phyloP scores from a whole-genome alignment of 257 asterid genomes.

The Solanum lignicaule region DNA sequence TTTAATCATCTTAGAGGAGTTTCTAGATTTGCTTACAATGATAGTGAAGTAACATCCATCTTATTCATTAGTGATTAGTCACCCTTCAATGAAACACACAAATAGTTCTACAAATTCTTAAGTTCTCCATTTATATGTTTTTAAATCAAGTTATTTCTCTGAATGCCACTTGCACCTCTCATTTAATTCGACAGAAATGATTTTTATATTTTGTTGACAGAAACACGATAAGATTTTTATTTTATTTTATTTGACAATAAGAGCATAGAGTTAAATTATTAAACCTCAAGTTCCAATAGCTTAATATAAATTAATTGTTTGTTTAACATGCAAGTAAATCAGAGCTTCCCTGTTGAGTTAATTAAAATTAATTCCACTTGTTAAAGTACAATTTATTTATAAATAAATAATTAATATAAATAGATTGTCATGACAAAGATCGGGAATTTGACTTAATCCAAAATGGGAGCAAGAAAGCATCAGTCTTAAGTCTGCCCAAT shows the following conservation, averaged over 20 bases:
- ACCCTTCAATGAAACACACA: neutral
- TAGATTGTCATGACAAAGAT: neutral
- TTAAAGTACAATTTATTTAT: neutral
- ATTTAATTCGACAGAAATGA: slow-evolving; percentile 5
- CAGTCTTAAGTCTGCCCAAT: neutral
- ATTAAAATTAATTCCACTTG: neutral
- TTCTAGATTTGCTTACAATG: neutral
- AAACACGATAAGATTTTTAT: neutral
- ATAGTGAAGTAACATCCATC: neutral
- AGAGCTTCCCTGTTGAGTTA: neutral
- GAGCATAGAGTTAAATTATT: neutral
- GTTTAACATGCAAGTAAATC: neutral
- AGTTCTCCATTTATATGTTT: neutral
- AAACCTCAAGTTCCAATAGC: neutral
- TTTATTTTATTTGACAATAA: neutral
- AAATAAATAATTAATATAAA: neutral
- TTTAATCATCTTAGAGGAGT: slow-evolving; percentile 1
- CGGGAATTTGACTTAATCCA: neutral
- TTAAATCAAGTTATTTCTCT: neutral
- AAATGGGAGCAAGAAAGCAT: neutral
- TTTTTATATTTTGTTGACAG: neutral
- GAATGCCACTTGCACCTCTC: slow-evolving; percentile 11
- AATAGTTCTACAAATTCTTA: neutral
- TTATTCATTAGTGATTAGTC: slow-evolving; percentile 3
- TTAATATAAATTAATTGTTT: neutral